Conservation (phyloP, 1,139 yeast genomes). For the Trichomonascaceae sp. region DNA sequence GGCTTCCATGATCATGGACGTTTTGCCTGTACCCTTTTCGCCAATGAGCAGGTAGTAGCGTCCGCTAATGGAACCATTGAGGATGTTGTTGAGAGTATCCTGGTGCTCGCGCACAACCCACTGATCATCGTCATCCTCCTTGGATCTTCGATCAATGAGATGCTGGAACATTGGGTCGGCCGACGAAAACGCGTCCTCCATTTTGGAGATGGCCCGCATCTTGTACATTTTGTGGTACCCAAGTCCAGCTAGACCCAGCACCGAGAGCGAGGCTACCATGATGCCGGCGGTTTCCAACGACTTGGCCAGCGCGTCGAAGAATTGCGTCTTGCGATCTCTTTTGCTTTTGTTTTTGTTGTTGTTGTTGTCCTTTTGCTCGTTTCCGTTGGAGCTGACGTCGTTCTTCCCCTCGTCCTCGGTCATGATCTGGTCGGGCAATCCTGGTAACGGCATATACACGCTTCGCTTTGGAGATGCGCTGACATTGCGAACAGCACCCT, state of each 20-base stretch:
- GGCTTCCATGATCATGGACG: constrained; percentile 58
- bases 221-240: constrained; percentile 54
- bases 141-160: constrained; percentile 36
- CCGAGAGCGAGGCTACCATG: constrained; percentile 58
- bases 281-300: constrained; percentile 63
- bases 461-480: too few species aligned
- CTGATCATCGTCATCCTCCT: constrained; percentile 13
- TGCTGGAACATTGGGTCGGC: constrained; percentile 59
- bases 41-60: constrained; percentile 64
- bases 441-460: too few species aligned
- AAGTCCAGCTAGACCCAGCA: constrained; percentile 61
- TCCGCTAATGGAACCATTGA: constrained; percentile 50
- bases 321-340: constrained; percentile 1
- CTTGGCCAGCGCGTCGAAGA: constrained; percentile 30
- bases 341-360: background rate
- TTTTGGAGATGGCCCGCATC: constrained; percentile 47
- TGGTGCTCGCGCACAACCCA: constrained; percentile 61
- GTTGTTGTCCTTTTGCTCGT: background rate
- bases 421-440: too few species aligned
- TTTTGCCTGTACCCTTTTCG: constrained; percentile 81
- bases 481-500: too few species aligned
- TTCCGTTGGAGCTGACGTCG: constrained; percentile 1
- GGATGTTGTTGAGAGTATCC: constrained; percentile 46
- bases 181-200: constrained; percentile 51
- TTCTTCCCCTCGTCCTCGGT: too few species aligned